Evolutionary conservation across 1,284 basidiomycete genomes (phyloP), one percentile per base, ranked within the genome.

Genomic region (Vanrija sp.): DNA sequence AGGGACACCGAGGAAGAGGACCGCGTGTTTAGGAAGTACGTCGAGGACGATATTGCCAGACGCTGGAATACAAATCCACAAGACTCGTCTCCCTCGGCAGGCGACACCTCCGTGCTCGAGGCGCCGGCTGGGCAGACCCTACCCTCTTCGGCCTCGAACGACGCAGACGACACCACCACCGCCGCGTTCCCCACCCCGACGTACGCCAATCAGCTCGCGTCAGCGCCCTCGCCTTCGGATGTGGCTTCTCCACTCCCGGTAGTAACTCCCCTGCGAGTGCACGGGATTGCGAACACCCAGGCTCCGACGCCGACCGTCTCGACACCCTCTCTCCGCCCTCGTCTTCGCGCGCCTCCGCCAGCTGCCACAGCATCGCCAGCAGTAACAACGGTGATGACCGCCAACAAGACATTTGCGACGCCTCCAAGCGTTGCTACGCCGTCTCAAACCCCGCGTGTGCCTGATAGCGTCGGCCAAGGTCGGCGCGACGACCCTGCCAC

Each of bases 401-500:
- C 52, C 15, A 16, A 39, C 16, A 38, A 18, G 3, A n/a, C 38
- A 1, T 12, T 58, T 3, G 56, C 54, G 14, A 58, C 56, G 0
- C 54, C 60, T 1, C 46, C 40, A 15, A 50, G 48, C 21, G 34
- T 61, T 0, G 39, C 50, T 0, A 58, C 60, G 5, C 60, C 60
- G 0, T 38, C 44, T 2, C 48, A 51, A 23, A 58, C 60, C 0
- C 60, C 51, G 6, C 34, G 34, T 12, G 46, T 26, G 9, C 21
- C 19, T 5, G 44, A 38, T 3, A 57, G 50, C 9, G 58, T 64
- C 26, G 67, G 67, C 6, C 42, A 45, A 29, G 64, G 62, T 3
- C 43, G 49, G 3, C 58, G 70, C 29, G 66, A 67, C 48, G 58
- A 65, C 48, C 61, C 64, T 0, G 62, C 61, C 0, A 67, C 68